These are phyloP conservation scores for Borovskyia barvae DNA, from an alignment of 208 protist species.

Conservation along the genomic window DNA sequence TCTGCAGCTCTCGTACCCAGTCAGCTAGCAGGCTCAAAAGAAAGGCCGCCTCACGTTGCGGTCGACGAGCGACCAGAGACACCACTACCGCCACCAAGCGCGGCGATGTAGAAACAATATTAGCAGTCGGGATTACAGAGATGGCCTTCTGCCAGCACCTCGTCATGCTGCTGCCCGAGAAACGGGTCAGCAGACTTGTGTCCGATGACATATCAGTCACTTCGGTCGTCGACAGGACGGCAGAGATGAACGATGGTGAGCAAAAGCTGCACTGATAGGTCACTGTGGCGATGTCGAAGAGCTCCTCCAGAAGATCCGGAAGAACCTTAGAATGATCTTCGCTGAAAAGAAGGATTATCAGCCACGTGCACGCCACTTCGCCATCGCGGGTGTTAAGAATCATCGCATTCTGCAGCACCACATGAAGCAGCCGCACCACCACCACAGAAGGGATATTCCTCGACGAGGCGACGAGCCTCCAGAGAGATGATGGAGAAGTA, in stretches of 20 bases:
- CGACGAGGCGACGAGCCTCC: background rate
- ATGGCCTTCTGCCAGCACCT: slow-evolving; percentile 5
- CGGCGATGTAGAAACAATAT: slow-evolving; percentile 1
- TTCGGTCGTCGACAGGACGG: background rate
- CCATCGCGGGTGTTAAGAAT: background rate
- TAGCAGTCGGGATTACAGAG: background rate
- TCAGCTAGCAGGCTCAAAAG: background rate
- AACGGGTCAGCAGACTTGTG: background rate
- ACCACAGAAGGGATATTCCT: background rate
- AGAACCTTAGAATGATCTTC: background rate
- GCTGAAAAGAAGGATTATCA: slow-evolving; percentile 4
- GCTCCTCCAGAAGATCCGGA: too few species aligned
- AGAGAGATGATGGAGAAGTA: background rate
- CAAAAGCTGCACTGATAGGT: too few species aligned
- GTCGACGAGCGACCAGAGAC: background rate
- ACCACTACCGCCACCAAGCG: background rate
- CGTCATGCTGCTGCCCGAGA: background rate
- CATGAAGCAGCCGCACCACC: background rate
- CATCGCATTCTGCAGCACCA: background rate
- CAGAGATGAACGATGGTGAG: too few species aligned
- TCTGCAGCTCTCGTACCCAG: slow-evolving; percentile 8
- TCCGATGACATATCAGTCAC: background rate
- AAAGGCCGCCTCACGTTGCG: background rate
- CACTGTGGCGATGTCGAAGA: too few species aligned
- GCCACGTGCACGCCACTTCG: background rate